Conservation (phyloP, 1,284 basidiomycete species). For the Xanthoconium separans region DNA sequence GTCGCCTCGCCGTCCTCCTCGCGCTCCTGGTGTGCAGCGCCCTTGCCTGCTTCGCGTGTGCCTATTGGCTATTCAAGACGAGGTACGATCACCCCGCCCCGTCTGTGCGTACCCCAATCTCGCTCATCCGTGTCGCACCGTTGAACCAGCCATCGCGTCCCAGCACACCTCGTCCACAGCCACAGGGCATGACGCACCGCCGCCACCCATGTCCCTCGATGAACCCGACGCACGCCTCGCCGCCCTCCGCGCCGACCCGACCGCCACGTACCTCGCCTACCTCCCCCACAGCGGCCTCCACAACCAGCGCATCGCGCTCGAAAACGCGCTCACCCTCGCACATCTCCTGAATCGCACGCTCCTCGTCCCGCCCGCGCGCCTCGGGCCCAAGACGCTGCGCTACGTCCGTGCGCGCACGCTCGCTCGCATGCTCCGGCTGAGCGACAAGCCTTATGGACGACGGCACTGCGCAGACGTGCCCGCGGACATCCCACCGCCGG, state of each 20-base stretch:
- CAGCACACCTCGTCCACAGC: slow-evolving; percentile 9
- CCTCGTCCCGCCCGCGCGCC: slow-evolving; percentile 67
- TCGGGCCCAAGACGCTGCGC: slow-evolving; percentile 59
- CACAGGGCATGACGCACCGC: slow-evolving; percentile 1
- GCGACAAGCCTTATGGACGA: slow-evolving; percentile 49
- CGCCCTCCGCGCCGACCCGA: slow-evolving; percentile 15
- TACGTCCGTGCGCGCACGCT: slow-evolving; percentile 65
- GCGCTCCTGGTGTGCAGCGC: slow-evolving; percentile 47
- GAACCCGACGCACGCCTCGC: slow-evolving; percentile 13
- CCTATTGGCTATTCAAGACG: slow-evolving; percentile 62
- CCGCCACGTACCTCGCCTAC: slow-evolving; percentile 55
- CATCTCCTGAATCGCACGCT: slow-evolving; percentile 71
- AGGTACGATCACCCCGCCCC: slow-evolving; percentile 46
- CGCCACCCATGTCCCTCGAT: slow-evolving; percentile 6
- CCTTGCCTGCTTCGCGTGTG: slow-evolving; percentile 53
- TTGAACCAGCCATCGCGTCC: slow-evolving; percentile 16
- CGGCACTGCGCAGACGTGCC: slow-evolving; percentile 47
- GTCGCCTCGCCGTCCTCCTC: slow-evolving; percentile 40
- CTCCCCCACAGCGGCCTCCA: slow-evolving; percentile 81
- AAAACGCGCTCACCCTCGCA: slow-evolving; percentile 74
- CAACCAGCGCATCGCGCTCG: slow-evolving; percentile 81
- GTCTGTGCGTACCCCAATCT: slow-evolving; percentile 22
- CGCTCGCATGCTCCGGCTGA: slow-evolving; percentile 44
- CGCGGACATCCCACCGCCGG: slow-evolving; percentile 34
- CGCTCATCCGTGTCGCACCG: slow-evolving; percentile 9